Conservation (phyloP, 495 filamentous ascomycete species). For the Lophiotrema nucula region DNA sequence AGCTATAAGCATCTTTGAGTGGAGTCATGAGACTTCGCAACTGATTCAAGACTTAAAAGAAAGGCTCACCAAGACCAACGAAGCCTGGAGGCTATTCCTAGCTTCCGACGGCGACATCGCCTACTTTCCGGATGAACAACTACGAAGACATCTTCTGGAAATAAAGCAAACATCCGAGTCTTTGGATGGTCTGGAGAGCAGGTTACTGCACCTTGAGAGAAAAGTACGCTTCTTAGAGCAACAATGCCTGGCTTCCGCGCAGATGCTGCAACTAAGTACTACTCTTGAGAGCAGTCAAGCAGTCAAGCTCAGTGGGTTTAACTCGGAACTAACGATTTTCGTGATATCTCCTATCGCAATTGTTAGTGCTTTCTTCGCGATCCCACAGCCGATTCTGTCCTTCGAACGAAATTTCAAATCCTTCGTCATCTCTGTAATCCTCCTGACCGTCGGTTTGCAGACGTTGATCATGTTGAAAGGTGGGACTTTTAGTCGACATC, state of each 20-base stretch:
- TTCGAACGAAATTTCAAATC: conserved; percentile 8
- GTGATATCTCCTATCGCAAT: conserved; percentile 1
- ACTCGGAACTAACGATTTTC: not conserved
- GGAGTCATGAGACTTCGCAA: not conserved
- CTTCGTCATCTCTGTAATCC: conserved; percentile 3
- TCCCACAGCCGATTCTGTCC: not conserved
- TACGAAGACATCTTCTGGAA: not conserved
- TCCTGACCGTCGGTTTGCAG: not conserved
- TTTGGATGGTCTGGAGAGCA: not conserved
- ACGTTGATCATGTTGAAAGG: no score
- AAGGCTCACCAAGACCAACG: not conserved
- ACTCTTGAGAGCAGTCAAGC: not conserved
- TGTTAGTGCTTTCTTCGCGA: conserved; percentile 6
- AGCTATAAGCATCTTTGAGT: not conserved
- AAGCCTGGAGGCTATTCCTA: not conserved
- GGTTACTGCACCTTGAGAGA: not conserved
- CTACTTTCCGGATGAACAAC: not conserved
- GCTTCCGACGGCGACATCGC: not conserved
- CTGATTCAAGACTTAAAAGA: not conserved
- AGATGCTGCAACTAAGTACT: not conserved
- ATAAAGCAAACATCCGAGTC: not conserved
- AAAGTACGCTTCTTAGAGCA: no score
- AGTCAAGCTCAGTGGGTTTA: not conserved
- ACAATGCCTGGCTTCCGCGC: not conserved
- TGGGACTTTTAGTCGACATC: no score